These are phyloP conservation scores for Pseudotulostoma volvatum DNA, from an alignment of 495 filamentous ascomycete genomes.

Conservation along the genomic window DNA sequence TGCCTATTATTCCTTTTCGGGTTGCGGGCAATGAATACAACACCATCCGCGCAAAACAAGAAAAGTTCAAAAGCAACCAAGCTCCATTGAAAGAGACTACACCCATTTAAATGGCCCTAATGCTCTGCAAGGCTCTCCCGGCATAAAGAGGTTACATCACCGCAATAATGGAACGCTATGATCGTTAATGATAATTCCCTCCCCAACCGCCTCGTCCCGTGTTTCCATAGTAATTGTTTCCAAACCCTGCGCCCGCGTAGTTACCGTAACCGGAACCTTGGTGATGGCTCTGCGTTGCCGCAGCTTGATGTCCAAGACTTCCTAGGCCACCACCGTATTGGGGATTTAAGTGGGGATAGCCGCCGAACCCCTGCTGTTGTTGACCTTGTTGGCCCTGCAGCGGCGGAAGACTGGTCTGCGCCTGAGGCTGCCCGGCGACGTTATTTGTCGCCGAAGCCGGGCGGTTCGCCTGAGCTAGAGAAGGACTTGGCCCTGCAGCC, in stretches of 20 bases:
- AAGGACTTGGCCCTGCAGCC: conserved; percentile 65
- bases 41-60: no score
- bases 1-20: no score
- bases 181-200: conserved; percentile 41
- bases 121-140: neutral
- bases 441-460: conserved; percentile 75
- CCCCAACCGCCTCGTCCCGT: conserved; percentile 49
- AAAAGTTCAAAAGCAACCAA: conserved; percentile 20
- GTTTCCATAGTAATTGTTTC: conserved; percentile 34
- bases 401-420: conserved; percentile 48
- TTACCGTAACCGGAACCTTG: conserved; percentile 34
- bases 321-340: conserved; percentile 55
- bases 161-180: conserved; percentile 25
- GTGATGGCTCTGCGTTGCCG: conserved; percentile 43
- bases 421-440: conserved; percentile 42
- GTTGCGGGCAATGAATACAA: no score
- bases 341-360: conserved; percentile 61
- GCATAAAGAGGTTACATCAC: conserved; percentile 12
- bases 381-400: conserved; percentile 48
- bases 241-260: conserved; percentile 33
- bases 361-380: conserved; percentile 51
- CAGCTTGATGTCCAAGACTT: conserved; percentile 49
- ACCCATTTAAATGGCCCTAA: conserved; percentile 8
- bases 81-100: conserved; percentile 33
- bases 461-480: conserved; percentile 59